Conservation (phyloP, 176 grass and related monocot genomes). For the Saccharum officinarum region DNA sequence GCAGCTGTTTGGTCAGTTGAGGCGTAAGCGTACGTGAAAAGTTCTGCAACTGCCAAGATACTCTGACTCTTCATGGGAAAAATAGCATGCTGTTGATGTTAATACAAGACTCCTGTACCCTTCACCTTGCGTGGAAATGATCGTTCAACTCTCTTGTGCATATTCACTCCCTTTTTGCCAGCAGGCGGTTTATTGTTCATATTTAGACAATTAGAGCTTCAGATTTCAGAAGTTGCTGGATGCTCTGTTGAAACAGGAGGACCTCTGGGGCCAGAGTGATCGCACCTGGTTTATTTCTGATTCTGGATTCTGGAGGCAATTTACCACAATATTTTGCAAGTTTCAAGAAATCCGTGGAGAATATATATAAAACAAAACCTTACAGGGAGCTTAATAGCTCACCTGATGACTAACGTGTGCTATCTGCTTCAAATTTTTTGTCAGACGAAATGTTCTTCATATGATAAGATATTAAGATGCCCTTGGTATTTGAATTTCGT, state of each 20-base stretch:
- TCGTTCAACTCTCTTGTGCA: conserved; percentile 21
- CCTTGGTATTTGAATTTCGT: not conserved
- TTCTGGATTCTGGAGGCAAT: conserved; percentile 18
- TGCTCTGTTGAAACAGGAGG: not conserved
- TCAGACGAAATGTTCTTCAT: not conserved
- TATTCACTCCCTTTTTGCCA: conserved; percentile 22
- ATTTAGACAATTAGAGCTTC: not conserved
- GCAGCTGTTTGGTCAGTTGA: conserved; percentile 59
- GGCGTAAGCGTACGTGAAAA: conserved; percentile 51
- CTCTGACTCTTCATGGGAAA: not conserved
- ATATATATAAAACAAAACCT: not conserved
- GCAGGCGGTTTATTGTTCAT: conserved; percentile 33
- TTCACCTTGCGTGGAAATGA: not conserved
- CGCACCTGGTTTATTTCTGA: not conserved
- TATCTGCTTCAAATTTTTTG: not conserved
- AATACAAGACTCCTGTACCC: conserved; percentile 26
- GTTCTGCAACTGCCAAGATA: conserved; percentile 6
- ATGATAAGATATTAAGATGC: not conserved
- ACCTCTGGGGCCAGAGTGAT: not conserved
- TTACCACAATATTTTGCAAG: not conserved
- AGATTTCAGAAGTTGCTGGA: conserved; percentile 15
- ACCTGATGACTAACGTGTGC: not conserved
- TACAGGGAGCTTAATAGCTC: not conserved
- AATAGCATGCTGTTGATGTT: conserved; percentile 31
- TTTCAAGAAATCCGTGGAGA: not conserved